phyloP scores from a whole-genome alignment of 352 stramenopile genomes.

The Pythium oligandrum region DNA sequence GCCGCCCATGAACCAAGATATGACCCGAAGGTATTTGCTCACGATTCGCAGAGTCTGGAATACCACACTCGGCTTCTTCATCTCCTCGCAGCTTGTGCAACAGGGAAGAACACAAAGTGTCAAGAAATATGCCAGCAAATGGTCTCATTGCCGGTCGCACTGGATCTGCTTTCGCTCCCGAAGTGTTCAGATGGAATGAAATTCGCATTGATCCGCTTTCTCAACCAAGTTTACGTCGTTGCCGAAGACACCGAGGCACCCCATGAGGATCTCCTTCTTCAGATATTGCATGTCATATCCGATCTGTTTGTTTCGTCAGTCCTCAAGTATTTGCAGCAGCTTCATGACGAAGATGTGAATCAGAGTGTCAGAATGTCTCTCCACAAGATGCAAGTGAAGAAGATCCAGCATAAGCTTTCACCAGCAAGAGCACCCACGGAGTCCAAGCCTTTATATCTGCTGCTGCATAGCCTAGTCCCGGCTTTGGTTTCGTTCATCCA shows the following conservation, averaged over 20 bases:
- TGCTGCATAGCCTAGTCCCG: constrained; percentile 37
- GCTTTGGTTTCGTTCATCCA: constrained; percentile 48
- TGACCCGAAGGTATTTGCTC: not conserved
- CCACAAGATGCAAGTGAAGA: constrained; percentile 37
- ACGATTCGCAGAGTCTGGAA: constrained; percentile 33
- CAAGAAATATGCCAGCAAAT: constrained; percentile 72
- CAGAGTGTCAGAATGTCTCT: constrained; percentile 32
- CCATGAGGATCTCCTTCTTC: constrained; percentile 30
- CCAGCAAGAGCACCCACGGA: constrained; percentile 24
- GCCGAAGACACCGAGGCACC: constrained; percentile 48
- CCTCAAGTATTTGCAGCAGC: constrained; percentile 26
- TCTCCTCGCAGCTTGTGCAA: constrained; percentile 54
- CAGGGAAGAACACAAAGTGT: constrained; percentile 50
- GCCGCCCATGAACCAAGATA: too few relatives aligned
- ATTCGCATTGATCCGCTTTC: constrained; percentile 44
- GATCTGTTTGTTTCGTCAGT: constrained; percentile 28
- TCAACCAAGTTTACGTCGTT: constrained; percentile 55
- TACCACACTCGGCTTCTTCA: constrained; percentile 56
- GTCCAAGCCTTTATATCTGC: constrained; percentile 27
- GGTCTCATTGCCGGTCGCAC: constrained; percentile 32
- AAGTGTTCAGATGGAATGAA: constrained; percentile 50
- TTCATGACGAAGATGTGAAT: constrained; percentile 49
- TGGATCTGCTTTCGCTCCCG: constrained; percentile 30
- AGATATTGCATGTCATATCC: constrained; percentile 27
- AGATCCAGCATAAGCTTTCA: constrained; percentile 21